phyloP scores from a whole-genome alignment of 1,284 basidiomycete species.

The Gymnopus androsaceus region DNA sequence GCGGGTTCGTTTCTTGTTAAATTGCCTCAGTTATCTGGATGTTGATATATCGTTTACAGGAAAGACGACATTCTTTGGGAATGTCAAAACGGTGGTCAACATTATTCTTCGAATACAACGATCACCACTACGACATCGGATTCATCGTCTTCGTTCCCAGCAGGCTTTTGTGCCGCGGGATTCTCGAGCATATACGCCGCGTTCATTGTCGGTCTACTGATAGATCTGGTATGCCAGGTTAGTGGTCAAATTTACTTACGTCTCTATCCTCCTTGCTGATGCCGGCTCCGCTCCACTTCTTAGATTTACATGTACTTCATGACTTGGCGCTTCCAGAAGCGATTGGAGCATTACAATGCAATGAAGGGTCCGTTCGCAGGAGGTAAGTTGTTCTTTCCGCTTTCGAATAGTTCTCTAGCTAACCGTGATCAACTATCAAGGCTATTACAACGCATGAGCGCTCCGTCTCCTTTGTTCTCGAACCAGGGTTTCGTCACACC shows the following conservation, averaged over 20 bases:
- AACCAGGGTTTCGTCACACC: slow-evolving; percentile 17
- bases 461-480: too few species aligned
- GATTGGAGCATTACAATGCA: slow-evolving; percentile 63
- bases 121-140: slow-evolving; percentile 31
- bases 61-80: slow-evolving; percentile 76
- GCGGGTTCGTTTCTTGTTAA: slow-evolving; percentile 50
- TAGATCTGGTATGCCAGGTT: slow-evolving; percentile 74
- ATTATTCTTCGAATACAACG: slow-evolving; percentile 52
- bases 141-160: slow-evolving; percentile 52
- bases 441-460: slow-evolving; percentile 48
- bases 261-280: not conserved
- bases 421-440: slow-evolving; percentile 31
- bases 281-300: slow-evolving; percentile 17
- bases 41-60: slow-evolving; percentile 35
- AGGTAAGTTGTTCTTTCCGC: slow-evolving; percentile 43
- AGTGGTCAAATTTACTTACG: slow-evolving; percentile 24
- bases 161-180: slow-evolving; percentile 63
- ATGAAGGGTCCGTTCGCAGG: slow-evolving; percentile 66
- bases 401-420: slow-evolving; percentile 19
- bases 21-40: slow-evolving; percentile 15
- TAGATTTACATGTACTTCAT: slow-evolving; percentile 76
- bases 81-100: slow-evolving; percentile 71
- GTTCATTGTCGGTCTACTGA: slow-evolving; percentile 66
- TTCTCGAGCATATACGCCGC: slow-evolving; percentile 66
- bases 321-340: slow-evolving; percentile 70